These are phyloP conservation scores for Daldinia decipiens DNA, from an alignment of 495 filamentous ascomycete genomes.

Conservation along the genomic window DNA sequence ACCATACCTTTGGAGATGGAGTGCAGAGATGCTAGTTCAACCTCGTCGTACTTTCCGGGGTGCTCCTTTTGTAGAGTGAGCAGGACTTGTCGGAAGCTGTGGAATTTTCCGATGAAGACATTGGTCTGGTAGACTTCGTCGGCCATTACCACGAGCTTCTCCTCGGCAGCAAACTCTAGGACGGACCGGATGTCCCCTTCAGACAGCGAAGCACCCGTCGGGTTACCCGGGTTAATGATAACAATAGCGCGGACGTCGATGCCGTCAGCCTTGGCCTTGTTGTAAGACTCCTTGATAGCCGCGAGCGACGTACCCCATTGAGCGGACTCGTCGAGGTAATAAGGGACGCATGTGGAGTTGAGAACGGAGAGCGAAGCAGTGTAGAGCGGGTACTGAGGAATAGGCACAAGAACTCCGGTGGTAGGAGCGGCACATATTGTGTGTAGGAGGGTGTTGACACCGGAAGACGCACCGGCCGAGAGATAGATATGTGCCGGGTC, in stretches of 20 bases:
- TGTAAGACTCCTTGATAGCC: constrained; percentile 75
- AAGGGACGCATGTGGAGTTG: constrained; percentile 88
- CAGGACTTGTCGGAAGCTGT: constrained; percentile 91
- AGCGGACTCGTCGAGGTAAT: constrained; percentile 86
- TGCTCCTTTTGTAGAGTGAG: constrained; percentile 81
- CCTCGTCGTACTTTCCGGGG: constrained; percentile 77
- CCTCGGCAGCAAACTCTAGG: constrained; percentile 82
- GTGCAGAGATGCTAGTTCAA: constrained; percentile 89
- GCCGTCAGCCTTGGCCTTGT: constrained; percentile 75
- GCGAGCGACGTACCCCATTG: constrained; percentile 87
- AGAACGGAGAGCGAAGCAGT: constrained; percentile 90
- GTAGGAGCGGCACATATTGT: constrained; percentile 83
- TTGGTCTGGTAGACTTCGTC: constrained; percentile 99
- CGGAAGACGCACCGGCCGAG: constrained; percentile 88
- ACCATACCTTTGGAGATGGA: constrained; percentile 97
- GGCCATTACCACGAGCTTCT: constrained; percentile 88
- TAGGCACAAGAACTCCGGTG: constrained; percentile 90
- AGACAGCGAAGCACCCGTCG: constrained; percentile 86
- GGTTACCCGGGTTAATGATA: constrained; percentile 98
- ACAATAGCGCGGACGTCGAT: constrained; percentile 91
- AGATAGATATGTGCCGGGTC: constrained; percentile 84
- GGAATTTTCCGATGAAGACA: constrained; percentile 91
- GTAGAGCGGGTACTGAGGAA: constrained; percentile 98
- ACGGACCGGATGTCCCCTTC: constrained; percentile 82
- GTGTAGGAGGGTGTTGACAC: constrained; percentile 91